phyloP scores from a whole-genome alignment of 2,329 filamentous ascomycete genomes.

The Mycosphaerella sp. region DNA sequence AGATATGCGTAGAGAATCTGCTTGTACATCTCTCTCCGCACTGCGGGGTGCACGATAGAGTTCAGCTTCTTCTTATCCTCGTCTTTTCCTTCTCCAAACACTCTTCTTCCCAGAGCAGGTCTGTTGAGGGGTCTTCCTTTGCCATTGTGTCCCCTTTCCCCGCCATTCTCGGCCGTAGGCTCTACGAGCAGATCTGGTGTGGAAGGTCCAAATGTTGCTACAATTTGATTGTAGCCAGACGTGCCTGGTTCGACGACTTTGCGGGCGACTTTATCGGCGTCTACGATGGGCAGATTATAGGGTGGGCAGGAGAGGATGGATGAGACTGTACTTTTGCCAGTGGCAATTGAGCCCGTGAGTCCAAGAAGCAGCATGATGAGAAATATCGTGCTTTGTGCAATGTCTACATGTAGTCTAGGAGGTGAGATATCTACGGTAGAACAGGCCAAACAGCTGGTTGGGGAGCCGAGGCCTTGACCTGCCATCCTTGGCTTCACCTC shows the following conservation, averaged over 20 bases:
- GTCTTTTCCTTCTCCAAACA: slow-evolving; percentile 75
- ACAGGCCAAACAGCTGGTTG: not conserved
- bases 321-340: slow-evolving; percentile 95
- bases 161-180: slow-evolving; percentile 38
- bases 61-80: slow-evolving; percentile 74
- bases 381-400: not conserved
- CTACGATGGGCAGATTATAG: slow-evolving; percentile 82
- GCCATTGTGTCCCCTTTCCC: slow-evolving; percentile 50
- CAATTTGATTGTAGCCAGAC: slow-evolving; percentile 71
- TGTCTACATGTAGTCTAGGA: not conserved
- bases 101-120: slow-evolving; percentile 71
- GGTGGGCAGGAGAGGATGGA: slow-evolving; percentile 70
- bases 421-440: not conserved
- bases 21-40: slow-evolving; percentile 74
- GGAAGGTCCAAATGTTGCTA: slow-evolving; percentile 69
- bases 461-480: too few species aligned
- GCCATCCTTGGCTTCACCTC: not conserved
- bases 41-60: slow-evolving; percentile 85
- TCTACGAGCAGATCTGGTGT: slow-evolving; percentile 80
- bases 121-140: slow-evolving; percentile 74
- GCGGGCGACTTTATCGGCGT: slow-evolving; percentile 87
- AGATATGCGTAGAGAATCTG: slow-evolving; percentile 67
- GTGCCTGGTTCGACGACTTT: slow-evolving; percentile 93
- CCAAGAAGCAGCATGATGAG: slow-evolving; percentile 86
- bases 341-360: slow-evolving; percentile 93